Evolutionary conservation across 2,329 filamentous ascomycete species (phyloP).

Genomic region (Triangularia setosa): DNA sequence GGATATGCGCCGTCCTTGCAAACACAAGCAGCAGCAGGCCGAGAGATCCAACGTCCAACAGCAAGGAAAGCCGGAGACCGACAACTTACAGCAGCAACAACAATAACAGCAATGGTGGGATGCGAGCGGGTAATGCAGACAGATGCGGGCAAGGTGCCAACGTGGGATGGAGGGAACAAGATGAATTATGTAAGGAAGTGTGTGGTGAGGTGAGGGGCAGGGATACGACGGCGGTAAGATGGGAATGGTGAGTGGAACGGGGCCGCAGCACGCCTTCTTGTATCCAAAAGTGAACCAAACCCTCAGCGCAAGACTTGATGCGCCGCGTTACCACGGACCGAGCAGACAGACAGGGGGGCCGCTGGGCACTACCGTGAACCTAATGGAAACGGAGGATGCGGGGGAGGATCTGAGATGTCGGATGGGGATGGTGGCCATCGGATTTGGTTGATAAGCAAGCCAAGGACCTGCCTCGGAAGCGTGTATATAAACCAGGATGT

Average conservation of each 20-base stretch:
- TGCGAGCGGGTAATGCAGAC: not conserved
- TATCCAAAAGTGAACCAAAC: constrained; percentile 1
- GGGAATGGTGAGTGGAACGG: not conserved
- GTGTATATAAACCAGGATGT: constrained; percentile 6
- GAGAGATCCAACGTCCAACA: not conserved
- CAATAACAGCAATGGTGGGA: not conserved
- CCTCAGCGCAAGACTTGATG: constrained; percentile 1
- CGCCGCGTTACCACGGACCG: constrained; percentile 1
- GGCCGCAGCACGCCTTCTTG: constrained; percentile 6
- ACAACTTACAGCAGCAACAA: not conserved
- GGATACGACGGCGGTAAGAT: not conserved
- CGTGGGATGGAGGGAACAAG: not conserved
- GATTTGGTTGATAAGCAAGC: constrained; percentile 10
- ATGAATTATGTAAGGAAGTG: constrained; percentile 7
- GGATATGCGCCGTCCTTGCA: not conserved
- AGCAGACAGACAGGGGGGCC: constrained; percentile 2
- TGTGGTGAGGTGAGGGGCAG: not conserved
- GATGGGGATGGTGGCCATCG: not conserved
- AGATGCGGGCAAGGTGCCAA: not conserved
- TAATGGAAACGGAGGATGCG: constrained; percentile 2
- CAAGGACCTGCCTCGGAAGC: constrained; percentile 3
- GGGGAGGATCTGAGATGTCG: constrained; percentile 6
- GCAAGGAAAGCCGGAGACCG: not conserved
- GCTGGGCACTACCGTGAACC: not conserved
- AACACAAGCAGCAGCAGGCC: not conserved